These are phyloP conservation scores for Gonapodya sp. DNA, from an alignment of 192 early-diverging fungal species.

Conservation along the genomic window DNA sequence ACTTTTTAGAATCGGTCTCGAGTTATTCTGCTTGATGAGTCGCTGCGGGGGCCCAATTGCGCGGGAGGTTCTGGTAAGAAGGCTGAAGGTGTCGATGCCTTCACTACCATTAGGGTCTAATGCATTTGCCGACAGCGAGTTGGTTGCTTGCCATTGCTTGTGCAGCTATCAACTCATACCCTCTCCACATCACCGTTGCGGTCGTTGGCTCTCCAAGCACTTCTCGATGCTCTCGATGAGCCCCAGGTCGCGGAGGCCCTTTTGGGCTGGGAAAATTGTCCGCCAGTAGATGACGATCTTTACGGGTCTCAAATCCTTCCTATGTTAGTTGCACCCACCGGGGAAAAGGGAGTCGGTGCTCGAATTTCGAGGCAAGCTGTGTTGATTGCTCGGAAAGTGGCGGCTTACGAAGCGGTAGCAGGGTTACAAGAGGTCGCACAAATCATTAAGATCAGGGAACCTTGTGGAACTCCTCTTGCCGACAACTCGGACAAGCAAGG, in stretches of 20 bases:
- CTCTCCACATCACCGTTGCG: neutral
- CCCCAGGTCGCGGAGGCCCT: neutral
- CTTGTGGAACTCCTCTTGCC: too few relatives aligned
- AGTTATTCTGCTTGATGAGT: neutral
- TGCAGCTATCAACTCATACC: neutral
- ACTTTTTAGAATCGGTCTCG: neutral
- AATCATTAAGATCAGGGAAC: neutral
- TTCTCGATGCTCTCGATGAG: neutral
- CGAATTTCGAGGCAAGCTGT: neutral
- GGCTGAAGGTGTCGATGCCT: too few relatives aligned
- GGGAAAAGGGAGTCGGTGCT: neutral
- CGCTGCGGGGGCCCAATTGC: neutral
- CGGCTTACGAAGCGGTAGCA: neutral
- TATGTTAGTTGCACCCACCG: neutral
- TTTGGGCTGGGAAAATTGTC: neutral
- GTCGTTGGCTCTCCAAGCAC: neutral
- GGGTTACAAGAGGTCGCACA: neutral
- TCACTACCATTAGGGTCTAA: too few relatives aligned
- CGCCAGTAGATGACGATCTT: neutral
- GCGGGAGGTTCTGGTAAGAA: neutral
- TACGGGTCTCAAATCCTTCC: neutral
- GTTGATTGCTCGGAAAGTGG: neutral
- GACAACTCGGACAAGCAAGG: neutral
- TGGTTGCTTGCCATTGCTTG: neutral
- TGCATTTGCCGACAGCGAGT: neutral